Evolutionary conservation across 768 basidiomycete genomes (phyloP).

Genomic region (Flagelloscypha sp.): DNA sequence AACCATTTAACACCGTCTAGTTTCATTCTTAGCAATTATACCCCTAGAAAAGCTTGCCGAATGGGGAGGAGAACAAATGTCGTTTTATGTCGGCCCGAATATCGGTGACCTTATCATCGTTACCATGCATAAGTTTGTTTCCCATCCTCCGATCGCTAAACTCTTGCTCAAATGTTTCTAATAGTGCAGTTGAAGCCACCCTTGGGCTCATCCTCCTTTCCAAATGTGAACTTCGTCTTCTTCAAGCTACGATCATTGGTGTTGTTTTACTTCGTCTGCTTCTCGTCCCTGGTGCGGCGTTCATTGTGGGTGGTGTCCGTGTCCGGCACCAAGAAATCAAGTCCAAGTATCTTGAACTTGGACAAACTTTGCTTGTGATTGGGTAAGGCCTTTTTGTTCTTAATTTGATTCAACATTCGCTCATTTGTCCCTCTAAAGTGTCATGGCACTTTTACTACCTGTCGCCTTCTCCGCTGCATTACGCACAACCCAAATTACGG

Average conservation of each 20-base stretch:
- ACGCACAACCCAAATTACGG: conserved; percentile 17
- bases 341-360: conserved; percentile 56
- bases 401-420: too few relatives aligned
- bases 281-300: conserved; percentile 61
- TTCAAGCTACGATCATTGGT: conserved; percentile 65
- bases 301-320: conserved; percentile 64
- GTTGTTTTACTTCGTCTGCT: conserved; percentile 69
- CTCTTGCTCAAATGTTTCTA: background rate
- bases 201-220: conserved; percentile 59
- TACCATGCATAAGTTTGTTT: conserved; percentile 55
- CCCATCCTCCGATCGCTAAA: background rate
- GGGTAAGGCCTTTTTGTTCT: conserved; percentile 34
- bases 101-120: conserved; percentile 60
- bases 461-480: conserved; percentile 62
- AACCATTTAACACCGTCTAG: conserved; percentile 22
- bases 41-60: conserved; percentile 62
- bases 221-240: conserved; percentile 58
- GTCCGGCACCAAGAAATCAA: conserved; percentile 62
- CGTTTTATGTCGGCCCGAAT: conserved; percentile 38
- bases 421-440: conserved; percentile 29
- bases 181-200: conserved; percentile 62
- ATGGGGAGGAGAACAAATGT: conserved; percentile 42
- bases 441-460: conserved; percentile 55
- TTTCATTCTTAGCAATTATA: conserved; percentile 58
- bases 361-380: conserved; percentile 59